Evolutionary conservation across 225 moss, liverwort and hornwort genomes (phyloP).

Genomic region (Marchantia polymorpha): DNA sequence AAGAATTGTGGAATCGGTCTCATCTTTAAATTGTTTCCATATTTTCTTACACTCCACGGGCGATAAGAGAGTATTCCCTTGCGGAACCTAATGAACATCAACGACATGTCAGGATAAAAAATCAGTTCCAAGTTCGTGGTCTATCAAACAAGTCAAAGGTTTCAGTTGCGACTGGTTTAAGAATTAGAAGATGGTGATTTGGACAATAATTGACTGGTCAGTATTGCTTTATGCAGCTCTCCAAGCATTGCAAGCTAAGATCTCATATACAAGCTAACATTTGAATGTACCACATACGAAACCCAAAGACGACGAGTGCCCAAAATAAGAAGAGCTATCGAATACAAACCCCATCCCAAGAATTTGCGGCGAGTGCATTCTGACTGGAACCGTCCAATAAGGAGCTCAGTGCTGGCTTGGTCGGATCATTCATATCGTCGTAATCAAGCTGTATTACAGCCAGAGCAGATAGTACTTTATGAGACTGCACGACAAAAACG

Average conservation of each 20-base stretch:
- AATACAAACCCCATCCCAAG: conserved; percentile 67
- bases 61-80: conserved; percentile 57
- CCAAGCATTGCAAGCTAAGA: neutral
- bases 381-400: conserved; percentile 50
- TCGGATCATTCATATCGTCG: conserved; percentile 39
- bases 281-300: neutral
- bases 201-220: no score
- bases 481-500: conserved; percentile 42
- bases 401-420: conserved; percentile 59
- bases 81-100: conserved; percentile 34
- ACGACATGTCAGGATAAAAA: neutral
- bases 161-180: no score
- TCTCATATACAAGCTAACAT: neutral
- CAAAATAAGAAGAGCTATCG: neutral
- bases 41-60: conserved; percentile 85
- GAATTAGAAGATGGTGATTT: no score
- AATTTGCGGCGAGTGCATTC: conserved; percentile 63
- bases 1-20: conserved; percentile 86
- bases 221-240: neutral
- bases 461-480: conserved; percentile 59
- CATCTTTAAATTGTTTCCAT: conserved; percentile 92
- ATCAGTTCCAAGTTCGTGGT: neutral
- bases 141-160: no score
- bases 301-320: neutral
- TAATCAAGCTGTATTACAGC: conserved; percentile 73